A percentile compares a stretch with the other conserved stretches of the same genome.
These are phyloP conservation scores for Kodamaea leandrae DNA, from an alignment of 805 yeast genomes.

Conservation along the genomic window DNA sequence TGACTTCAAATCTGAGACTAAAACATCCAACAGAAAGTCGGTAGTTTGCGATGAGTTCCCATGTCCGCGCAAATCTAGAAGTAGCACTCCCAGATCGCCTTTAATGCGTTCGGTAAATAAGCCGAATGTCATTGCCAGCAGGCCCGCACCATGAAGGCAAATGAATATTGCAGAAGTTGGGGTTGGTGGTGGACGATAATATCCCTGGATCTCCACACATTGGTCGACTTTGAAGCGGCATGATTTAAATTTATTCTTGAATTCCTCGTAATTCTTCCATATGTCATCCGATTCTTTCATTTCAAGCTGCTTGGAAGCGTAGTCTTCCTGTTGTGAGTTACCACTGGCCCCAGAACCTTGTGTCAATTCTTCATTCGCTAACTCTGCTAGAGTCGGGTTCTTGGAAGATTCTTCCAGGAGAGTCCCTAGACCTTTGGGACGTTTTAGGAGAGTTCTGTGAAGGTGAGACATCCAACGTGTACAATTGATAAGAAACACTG, in stretches of 20 bases:
- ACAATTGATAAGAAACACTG: too few relatives aligned
- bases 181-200: conserved; percentile 51
- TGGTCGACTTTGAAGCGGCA: not conserved
- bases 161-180: conserved; percentile 56
- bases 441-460: conserved; percentile 12
- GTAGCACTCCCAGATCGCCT: conserved; percentile 53
- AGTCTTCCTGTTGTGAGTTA: too few relatives aligned
- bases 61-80: conserved; percentile 86
- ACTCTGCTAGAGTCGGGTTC: conserved; percentile 1
- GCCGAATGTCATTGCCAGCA: conserved; percentile 78
- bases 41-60: conserved; percentile 41
- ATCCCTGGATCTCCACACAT: conserved; percentile 39
- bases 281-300: conserved; percentile 1
- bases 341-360: not conserved
- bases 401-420: conserved; percentile 2
- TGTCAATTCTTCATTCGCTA: conserved; percentile 3
- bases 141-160: conserved; percentile 95
- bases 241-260: conserved; percentile 11
- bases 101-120: conserved; percentile 39
- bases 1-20: conserved; percentile 57
- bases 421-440: conserved; percentile 5
- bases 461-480: conserved; percentile 16
- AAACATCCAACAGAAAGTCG: conserved; percentile 45
- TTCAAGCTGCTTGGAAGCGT: too few relatives aligned
- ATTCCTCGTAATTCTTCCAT: conserved; percentile 4